phyloP scores from a whole-genome alignment of 2,329 filamentous ascomycete genomes.

The Fusarium aywerte region DNA sequence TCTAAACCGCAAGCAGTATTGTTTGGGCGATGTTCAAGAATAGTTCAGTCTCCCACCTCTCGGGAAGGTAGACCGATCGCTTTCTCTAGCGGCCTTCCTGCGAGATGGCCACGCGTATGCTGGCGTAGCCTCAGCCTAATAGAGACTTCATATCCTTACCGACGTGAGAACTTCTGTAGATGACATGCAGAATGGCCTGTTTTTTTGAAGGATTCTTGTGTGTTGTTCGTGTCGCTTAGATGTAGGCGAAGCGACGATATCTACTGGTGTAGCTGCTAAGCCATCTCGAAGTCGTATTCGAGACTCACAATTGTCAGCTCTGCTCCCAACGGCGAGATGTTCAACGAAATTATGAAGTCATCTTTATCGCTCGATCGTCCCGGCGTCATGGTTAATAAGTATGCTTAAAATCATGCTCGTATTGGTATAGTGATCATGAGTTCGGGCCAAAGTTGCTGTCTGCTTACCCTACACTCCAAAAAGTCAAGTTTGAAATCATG shows the following conservation, averaged over 20 bases:
- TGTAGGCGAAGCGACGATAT: background rate
- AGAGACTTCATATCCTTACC: background rate
- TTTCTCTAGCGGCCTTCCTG: slow-evolving; percentile 8
- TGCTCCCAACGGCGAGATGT: background rate
- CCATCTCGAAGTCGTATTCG: background rate
- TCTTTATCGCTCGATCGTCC: background rate
- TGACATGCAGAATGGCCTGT: slow-evolving; percentile 7
- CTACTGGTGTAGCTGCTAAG: background rate
- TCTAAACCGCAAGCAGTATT: slow-evolving; percentile 30
- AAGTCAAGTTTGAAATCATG: background rate
- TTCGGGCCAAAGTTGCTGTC: no score
- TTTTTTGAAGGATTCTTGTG: slow-evolving; percentile 2
- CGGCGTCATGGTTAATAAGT: background rate
- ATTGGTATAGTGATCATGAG: background rate
- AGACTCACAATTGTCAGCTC: background rate
- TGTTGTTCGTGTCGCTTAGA: slow-evolving; percentile 1
- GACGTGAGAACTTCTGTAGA: slow-evolving; percentile 19
- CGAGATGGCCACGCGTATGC: slow-evolving; percentile 39
- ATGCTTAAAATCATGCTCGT: background rate
- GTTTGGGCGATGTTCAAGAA: slow-evolving; percentile 35
- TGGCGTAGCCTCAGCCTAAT: slow-evolving; percentile 33
- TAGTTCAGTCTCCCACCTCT: slow-evolving; percentile 1
- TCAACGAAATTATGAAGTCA: no score
- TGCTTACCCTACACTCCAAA: background rate
- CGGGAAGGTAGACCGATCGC: slow-evolving; percentile 23